Conservation (phyloP, 78 protist genomes). For the Dictyostelium purpureum region DNA sequence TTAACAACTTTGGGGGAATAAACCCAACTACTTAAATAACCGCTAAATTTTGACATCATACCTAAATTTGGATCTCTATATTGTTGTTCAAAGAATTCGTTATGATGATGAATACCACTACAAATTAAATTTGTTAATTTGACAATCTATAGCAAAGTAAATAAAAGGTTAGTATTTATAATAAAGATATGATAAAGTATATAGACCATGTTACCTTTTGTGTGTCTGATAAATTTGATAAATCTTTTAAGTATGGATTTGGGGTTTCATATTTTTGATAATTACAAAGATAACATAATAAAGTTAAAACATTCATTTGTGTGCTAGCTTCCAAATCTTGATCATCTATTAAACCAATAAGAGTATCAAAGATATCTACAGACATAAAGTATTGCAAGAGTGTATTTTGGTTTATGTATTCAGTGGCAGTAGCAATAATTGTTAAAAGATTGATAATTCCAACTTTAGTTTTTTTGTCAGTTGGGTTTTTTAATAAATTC, state of each 20-base stretch:
- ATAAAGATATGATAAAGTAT: neutral
- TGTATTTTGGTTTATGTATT: slow-evolving; percentile 69
- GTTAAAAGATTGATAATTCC: slow-evolving; percentile 29
- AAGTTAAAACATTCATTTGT: neutral
- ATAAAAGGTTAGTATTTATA: neutral
- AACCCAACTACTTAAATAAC: slow-evolving; percentile 76
- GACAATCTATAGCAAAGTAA: neutral
- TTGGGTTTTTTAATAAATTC: neutral
- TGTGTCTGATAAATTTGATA: neutral
- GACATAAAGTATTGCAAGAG: slow-evolving; percentile 53
- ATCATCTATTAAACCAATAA: neutral
- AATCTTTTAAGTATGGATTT: slow-evolving; percentile 27
- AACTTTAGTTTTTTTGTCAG: slow-evolving; percentile 1
- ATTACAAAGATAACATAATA: slow-evolving; percentile 16
- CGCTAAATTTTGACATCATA: slow-evolving; percentile 30
- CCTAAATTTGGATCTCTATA: slow-evolving; percentile 55
- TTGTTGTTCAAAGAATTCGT: slow-evolving; percentile 25
- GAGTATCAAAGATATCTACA: slow-evolving; percentile 24
- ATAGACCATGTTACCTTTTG: neutral
- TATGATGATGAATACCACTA: slow-evolving; percentile 11
- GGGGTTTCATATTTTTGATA: slow-evolving; percentile 62
- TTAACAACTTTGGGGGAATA: slow-evolving; percentile 27
- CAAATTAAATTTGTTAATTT: neutral
- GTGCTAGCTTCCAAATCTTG: slow-evolving; percentile 13
- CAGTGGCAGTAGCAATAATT: slow-evolving; percentile 65